Conservation (phyloP, 176 grass and related monocot genomes). For the Ampelocalamus luodianensis region DNA sequence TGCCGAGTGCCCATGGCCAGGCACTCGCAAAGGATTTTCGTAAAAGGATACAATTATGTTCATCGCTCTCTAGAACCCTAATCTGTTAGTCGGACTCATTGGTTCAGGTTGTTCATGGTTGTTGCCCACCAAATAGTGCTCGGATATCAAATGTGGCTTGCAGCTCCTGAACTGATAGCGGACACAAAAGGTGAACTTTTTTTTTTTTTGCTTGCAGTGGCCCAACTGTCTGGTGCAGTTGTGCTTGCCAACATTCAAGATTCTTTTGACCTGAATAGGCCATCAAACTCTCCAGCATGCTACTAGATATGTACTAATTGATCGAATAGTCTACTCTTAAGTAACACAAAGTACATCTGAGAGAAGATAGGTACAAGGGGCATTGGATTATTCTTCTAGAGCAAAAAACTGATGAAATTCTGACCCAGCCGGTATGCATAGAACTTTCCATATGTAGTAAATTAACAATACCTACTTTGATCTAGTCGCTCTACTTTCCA, state of each 20-base stretch:
- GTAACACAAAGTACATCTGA: slow-evolving; percentile 22
- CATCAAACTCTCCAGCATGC: slow-evolving; percentile 40
- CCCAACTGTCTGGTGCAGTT: slow-evolving; percentile 20
- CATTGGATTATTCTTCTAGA: slow-evolving; percentile 49
- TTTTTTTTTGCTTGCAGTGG: slow-evolving; percentile 30
- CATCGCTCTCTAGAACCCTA: slow-evolving; percentile 36
- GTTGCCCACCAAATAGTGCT: slow-evolving; percentile 44
- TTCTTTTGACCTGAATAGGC: slow-evolving; percentile 39
- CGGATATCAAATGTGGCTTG: slow-evolving; percentile 17
- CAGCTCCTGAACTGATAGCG: slow-evolving; percentile 15
- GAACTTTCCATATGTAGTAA: too few relatives aligned
- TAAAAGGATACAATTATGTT: slow-evolving; percentile 26
- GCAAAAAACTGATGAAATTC: slow-evolving; percentile 47
- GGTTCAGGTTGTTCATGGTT: slow-evolving; percentile 27
- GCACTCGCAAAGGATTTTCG: too few relatives aligned
- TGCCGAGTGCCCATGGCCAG: too few relatives aligned
- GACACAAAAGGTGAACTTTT: slow-evolving; percentile 25
- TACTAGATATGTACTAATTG: slow-evolving; percentile 2
- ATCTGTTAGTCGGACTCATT: slow-evolving; percentile 4
- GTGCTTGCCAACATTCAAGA: slow-evolving; percentile 27
- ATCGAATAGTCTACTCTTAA: slow-evolving; percentile 33
- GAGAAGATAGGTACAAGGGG: slow-evolving; percentile 43
- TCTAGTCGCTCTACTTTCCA: slow-evolving; percentile 42
- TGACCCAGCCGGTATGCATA: slow-evolving; percentile 25
- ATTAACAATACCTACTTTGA: slow-evolving; percentile 50